Conservation (phyloP, 2,329 filamentous ascomycete genomes). For the Colletotrichum spaethianum region DNA sequence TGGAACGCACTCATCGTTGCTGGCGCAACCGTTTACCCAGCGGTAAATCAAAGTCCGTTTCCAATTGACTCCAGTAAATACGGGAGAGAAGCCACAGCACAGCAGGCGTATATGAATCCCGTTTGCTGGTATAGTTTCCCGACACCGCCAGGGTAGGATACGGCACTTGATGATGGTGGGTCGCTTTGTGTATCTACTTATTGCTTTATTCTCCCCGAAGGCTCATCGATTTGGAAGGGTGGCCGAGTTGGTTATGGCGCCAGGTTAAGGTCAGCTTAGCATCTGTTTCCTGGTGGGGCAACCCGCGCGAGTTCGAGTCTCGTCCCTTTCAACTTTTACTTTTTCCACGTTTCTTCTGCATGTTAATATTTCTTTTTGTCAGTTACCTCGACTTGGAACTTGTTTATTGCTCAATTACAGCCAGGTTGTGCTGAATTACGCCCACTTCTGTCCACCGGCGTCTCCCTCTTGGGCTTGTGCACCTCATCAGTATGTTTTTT, state of each 20-base stretch:
- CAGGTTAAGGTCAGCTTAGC: slow-evolving; percentile 41
- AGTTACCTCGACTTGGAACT: too few relatives aligned
- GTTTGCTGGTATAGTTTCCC: background rate
- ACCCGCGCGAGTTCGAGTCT: slow-evolving; percentile 41
- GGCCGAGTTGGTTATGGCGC: slow-evolving; percentile 42
- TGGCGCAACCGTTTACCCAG: background rate
- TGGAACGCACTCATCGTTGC: background rate
- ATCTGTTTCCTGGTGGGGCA: slow-evolving; percentile 41
- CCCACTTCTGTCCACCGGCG: too few relatives aligned
- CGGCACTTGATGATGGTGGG: background rate
- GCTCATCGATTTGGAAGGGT: background rate
- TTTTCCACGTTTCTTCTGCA: background rate
- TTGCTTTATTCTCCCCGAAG: fast-evolving
- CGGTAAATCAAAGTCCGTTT: background rate
- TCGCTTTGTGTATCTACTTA: background rate
- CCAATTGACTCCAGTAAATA: background rate
- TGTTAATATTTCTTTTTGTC: background rate
- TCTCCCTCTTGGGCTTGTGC: background rate
- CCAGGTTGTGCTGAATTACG: too few relatives aligned
- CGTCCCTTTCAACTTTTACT: slow-evolving; percentile 36
- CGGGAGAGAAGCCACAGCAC: background rate
- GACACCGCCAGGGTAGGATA: fast-evolving
- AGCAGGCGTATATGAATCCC: background rate
- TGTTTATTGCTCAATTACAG: too few relatives aligned
- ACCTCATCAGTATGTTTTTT: background rate